Evolutionary conservation across 2,329 filamentous ascomycete species (phyloP).

Genomic region (Cytospora paraplurivora): DNA sequence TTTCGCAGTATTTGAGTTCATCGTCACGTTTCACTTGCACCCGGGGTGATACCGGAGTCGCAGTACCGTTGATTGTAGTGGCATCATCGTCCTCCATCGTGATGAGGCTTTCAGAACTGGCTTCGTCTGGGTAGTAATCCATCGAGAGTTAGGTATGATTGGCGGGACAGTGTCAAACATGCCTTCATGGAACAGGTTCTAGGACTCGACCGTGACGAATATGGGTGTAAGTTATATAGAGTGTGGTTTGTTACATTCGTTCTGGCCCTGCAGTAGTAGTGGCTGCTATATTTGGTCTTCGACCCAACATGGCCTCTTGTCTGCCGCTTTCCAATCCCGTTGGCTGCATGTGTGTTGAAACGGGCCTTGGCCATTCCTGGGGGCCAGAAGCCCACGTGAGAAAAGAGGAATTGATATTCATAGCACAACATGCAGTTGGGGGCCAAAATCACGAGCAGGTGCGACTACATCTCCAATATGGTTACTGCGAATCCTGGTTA

Average conservation of each 20-base stretch:
- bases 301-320: neutral
- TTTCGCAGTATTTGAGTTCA: neutral
- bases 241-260: neutral
- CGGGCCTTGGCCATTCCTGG: conserved; percentile 2
- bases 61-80: neutral
- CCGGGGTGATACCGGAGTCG: neutral
- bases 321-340: neutral
- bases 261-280: neutral
- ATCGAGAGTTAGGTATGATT: neutral
- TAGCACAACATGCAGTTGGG: too few species aligned
- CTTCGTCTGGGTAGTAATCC: neutral
- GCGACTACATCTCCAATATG: too few species aligned
- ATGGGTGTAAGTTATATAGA: neutral
- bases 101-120: conserved; percentile 4
- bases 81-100: conserved; percentile 2
- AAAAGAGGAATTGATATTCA: too few species aligned
- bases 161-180: too few species aligned
- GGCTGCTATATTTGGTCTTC: neutral
- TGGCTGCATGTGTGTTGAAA: conserved; percentile 6
- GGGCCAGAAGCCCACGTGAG: too few species aligned
- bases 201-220: neutral
- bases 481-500: too few species aligned
- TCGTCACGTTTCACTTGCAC: neutral
- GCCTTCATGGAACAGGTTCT: too few species aligned
- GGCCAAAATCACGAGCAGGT: too few species aligned